phyloP scores from a whole-genome alignment of 306 rosid species.

The Quercus rubra region DNA sequence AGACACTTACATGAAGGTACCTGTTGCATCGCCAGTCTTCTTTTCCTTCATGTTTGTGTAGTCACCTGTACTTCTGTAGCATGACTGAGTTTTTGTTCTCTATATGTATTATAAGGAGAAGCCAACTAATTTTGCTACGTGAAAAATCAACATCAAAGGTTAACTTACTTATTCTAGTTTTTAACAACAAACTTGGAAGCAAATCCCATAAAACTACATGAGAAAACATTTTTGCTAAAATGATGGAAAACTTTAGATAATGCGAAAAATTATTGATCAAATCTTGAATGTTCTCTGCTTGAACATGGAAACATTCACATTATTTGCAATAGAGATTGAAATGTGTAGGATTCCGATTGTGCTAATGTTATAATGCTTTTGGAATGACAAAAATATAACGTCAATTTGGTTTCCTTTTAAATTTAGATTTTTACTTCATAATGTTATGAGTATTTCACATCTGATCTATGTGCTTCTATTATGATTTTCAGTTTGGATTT shows the following conservation, averaged over 20 bases:
- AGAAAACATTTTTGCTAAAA: no score
- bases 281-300: no score
- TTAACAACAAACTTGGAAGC: neutral
- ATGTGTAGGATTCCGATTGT: neutral
- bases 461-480: neutral
- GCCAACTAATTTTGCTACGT: neutral
- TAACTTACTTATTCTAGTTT: neutral
- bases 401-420: neutral
- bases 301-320: no score
- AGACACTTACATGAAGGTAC: conserved; percentile 86
- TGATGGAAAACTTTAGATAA: no score
- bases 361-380: neutral
- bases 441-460: neutral
- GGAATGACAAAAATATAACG: neutral
- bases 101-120: neutral
- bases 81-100: neutral
- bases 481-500: neutral
- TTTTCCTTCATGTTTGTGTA: neutral
- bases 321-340: no score
- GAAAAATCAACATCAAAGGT: neutral
- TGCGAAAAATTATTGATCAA: no score
- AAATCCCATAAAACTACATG: no score
- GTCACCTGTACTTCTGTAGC: neutral
- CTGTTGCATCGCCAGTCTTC: neutral
- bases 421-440: neutral